Conservation (phyloP, 169 alveolate species). For the Perkinsus chesapeaki region DNA sequence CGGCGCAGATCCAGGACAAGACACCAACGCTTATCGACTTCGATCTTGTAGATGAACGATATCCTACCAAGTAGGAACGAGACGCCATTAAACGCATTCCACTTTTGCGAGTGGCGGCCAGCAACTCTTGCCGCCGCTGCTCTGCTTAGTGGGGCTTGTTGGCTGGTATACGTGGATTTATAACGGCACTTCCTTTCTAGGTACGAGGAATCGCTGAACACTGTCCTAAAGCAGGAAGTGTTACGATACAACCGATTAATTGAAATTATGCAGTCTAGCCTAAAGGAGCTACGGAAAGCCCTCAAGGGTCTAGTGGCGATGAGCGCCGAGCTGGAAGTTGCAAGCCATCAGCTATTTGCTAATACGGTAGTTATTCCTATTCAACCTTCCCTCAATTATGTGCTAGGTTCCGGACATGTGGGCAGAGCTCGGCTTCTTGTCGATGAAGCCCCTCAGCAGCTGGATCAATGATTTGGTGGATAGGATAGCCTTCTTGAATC, state of each 20-base stretch:
- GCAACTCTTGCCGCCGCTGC: no score
- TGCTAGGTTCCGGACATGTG: constrained; percentile 70
- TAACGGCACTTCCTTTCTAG: background rate
- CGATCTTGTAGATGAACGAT: constrained; percentile 62
- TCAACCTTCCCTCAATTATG: background rate
- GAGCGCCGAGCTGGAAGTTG: constrained; percentile 65
- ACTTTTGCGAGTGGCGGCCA: no score
- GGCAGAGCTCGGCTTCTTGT: constrained; percentile 79
- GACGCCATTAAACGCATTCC: background rate
- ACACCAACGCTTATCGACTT: constrained; percentile 63
- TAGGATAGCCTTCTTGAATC: constrained; percentile 55
- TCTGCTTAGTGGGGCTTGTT: background rate
- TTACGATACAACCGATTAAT: constrained; percentile 75
- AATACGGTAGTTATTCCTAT: no score
- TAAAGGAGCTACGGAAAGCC: constrained; percentile 64
- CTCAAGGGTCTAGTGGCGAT: constrained; percentile 67
- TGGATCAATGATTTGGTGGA: constrained; percentile 72
- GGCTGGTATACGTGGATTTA: no score
- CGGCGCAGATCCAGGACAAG: background rate
- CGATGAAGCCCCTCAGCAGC: constrained; percentile 69
- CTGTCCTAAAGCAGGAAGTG: constrained; percentile 76
- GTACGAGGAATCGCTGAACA: constrained; percentile 78
- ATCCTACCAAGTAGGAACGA: constrained; percentile 54
- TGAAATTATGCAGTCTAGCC: constrained; percentile 56
- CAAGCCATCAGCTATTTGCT: background rate